These are phyloP conservation scores for Lachnellula cervina DNA, from an alignment of 2,329 filamentous ascomycete genomes.

Conservation along the genomic window DNA sequence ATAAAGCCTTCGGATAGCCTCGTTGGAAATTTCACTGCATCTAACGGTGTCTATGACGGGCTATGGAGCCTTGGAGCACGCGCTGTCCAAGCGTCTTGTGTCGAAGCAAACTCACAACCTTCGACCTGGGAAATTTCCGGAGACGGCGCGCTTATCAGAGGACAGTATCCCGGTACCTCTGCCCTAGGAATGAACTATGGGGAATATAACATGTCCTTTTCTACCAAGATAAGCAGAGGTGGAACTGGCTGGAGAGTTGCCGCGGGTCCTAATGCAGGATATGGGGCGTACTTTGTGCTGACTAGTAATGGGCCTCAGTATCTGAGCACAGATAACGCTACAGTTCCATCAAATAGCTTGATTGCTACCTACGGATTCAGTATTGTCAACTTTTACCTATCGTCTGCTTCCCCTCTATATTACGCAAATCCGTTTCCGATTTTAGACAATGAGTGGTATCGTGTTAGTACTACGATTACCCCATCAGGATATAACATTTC, in stretches of 20 bases:
- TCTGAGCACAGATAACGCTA: conserved; percentile 33
- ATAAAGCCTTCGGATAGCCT: conserved; percentile 22
- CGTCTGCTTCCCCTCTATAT: conserved; percentile 25
- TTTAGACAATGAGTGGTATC: conserved; percentile 36
- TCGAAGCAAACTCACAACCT: conserved; percentile 34
- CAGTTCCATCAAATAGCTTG: conserved; percentile 34
- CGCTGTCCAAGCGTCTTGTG: conserved; percentile 32
- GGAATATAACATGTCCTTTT: conserved; percentile 37
- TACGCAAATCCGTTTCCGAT: conserved; percentile 24
- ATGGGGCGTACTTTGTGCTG: not conserved
- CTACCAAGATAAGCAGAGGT: conserved; percentile 34
- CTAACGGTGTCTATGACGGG: conserved; percentile 31
- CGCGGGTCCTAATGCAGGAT: too few relatives aligned
- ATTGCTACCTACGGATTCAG: conserved; percentile 32
- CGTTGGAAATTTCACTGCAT: conserved; percentile 29
- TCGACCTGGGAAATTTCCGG: conserved; percentile 34
- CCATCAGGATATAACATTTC: conserved; percentile 28
- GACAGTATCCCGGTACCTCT: conserved; percentile 30
- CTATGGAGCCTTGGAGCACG: conserved; percentile 37
- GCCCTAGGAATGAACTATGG: conserved; percentile 20
- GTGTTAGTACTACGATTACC: conserved; percentile 32
- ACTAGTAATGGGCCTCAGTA: conserved; percentile 24
- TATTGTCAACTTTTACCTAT: conserved; percentile 35
- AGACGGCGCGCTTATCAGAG: conserved; percentile 34
- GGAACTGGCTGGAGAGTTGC: conserved; percentile 37